Base-by-base conservation (phyloP, 805 yeast genomes). In the Ogataea populi-albae region DNA sequence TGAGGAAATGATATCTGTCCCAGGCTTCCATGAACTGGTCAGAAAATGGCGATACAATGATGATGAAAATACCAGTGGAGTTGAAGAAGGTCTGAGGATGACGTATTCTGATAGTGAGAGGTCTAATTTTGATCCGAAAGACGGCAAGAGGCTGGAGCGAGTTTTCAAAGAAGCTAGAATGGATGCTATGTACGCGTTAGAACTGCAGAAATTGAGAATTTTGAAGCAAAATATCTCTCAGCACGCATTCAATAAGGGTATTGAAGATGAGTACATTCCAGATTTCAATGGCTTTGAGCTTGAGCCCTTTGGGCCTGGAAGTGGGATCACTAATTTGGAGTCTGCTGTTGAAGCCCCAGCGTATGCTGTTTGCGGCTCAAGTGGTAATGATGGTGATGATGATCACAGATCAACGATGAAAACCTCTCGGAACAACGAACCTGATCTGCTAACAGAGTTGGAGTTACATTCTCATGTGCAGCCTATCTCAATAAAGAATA, bases 231-330 rank as follows among this genome's bases (percentile, higher is more conserved):
- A 17, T 23, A 18, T 19, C 8, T 12, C 26, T 7, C 10, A n/a
- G 18, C 32, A 37, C 17, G 15, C 25, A 21, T 30, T 24, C 7
- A 23, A 30, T 11, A 40, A 38, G 22, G 88, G 86, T 1, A 63
- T 82, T 46, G 82, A 79, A 49, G 91, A 83, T 54, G 93, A 85
- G 51, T 84, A 83, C 49, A 71, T 85, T 11, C 91, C 91, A 0
- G 85, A 81, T 31, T 64, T 84, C 15, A 25, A 30, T 16, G 38
- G 29, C 19, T 79, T 79, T 27, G 41, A 52, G 26, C 35, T 52
- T 12, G 18, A 38, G 1, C 39, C 38, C 6, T 55, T 46, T 38
- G 50, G 47, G n/a, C 19, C 17, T 8, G 30, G 23, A 17, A 25
- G n/a, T 6, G 30, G 9, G 21, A 6, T 8, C 21, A 6, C 21